These are phyloP conservation scores for Acanthamoeba healyi DNA, from an alignment of 208 protist genomes.

Conservation along the genomic window DNA sequence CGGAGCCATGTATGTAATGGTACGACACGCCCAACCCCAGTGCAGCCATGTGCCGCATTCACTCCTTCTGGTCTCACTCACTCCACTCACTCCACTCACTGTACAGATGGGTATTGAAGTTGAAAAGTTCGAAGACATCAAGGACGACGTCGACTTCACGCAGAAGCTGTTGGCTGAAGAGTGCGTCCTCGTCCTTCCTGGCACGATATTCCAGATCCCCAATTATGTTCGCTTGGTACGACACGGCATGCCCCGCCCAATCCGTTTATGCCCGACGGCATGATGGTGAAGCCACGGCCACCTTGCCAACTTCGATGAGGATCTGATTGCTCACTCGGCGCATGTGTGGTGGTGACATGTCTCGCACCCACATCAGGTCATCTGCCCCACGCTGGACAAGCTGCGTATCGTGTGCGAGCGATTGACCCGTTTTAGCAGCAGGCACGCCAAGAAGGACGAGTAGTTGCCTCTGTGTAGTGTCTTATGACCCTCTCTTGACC, in stretches of 20 bases:
- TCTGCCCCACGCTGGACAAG: constrained; percentile 70
- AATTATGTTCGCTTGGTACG: constrained; percentile 70
- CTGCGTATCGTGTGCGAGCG: constrained; percentile 17
- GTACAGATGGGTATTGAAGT: constrained; percentile 89
- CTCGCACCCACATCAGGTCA: not conserved
- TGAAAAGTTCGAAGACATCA: constrained; percentile 88
- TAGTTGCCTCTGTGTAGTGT: not conserved
- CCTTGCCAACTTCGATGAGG: not conserved
- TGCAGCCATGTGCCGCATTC: too few relatives aligned
- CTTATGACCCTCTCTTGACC: not conserved
- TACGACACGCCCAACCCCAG: constrained; percentile 60
- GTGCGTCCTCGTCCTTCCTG: constrained; percentile 93
- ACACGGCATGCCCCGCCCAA: too few relatives aligned
- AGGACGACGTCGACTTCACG: constrained; percentile 92
- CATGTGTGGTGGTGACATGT: not conserved
- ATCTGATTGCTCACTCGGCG: not conserved
- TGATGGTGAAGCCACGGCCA: too few relatives aligned
- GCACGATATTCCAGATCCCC: constrained; percentile 89
- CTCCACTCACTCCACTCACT: not conserved
- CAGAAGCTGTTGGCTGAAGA: constrained; percentile 85
- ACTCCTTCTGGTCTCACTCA: not conserved
- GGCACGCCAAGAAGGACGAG: constrained; percentile 1
- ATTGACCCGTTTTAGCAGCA: not conserved
- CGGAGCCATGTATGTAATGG: constrained; percentile 95
- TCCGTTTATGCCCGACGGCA: too few relatives aligned